Percentiles rank a stretch among this genome's conserved stretches.
Evolutionary conservation across 192 early-diverging fungal species (phyloP).

Genomic region (Mortierella alpina): DNA sequence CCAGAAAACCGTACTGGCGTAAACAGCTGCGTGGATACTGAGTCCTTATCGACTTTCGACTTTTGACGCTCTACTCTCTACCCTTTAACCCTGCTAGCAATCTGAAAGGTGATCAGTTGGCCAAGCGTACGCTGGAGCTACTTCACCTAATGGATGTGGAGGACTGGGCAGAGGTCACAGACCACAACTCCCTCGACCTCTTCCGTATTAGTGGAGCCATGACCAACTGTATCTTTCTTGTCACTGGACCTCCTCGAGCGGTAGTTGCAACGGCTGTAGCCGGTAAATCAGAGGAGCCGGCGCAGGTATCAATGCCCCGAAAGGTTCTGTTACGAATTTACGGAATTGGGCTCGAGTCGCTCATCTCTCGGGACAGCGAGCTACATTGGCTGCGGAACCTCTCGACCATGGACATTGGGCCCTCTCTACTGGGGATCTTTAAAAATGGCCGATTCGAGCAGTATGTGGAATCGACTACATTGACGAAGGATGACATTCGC

Average conservation of each 20-base stretch:
- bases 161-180: constrained; percentile 46
- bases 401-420: constrained; percentile 76
- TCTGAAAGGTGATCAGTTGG: constrained; percentile 32
- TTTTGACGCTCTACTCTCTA: neutral
- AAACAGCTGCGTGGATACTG: too few species aligned
- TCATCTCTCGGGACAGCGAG: constrained; percentile 82
- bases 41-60: constrained; percentile 7
- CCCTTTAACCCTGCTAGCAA: neutral
- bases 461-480: constrained; percentile 79
- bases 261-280: neutral
- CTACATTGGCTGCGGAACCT: constrained; percentile 81
- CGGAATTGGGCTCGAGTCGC: constrained; percentile 81
- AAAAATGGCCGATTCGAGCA: constrained; percentile 89
- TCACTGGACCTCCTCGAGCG: constrained; percentile 20
- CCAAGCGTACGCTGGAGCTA: constrained; percentile 27
- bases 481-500: constrained; percentile 77
- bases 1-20: too few species aligned
- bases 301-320: neutral
- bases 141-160: constrained; percentile 39
- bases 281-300: neutral
- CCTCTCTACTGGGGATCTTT: constrained; percentile 79
- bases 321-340: constrained; percentile 81
- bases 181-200: constrained; percentile 26
- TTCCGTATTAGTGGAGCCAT: constrained; percentile 52
- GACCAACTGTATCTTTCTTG: constrained; percentile 51